A percentile compares a stretch with the other conserved stretches of the same genome.
Conservation (phyloP, 495 filamentous ascomycete genomes). For the Jackrogersella minutella region DNA sequence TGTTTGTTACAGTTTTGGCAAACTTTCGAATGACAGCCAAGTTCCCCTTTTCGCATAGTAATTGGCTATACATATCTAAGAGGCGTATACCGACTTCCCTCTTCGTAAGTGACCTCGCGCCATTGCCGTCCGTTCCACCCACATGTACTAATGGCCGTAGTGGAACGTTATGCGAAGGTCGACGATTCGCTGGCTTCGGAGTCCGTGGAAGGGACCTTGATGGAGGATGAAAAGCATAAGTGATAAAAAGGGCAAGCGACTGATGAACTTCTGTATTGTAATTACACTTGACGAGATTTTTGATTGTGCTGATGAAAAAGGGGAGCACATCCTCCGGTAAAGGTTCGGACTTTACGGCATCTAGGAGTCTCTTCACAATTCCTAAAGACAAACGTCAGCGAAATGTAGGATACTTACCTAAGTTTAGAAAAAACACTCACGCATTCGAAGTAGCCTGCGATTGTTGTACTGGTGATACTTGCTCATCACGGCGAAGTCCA, state of each 20-base stretch:
- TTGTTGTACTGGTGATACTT: conserved; percentile 92
- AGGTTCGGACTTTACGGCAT: conserved; percentile 86
- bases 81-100: conserved; percentile 76
- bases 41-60: conserved; percentile 79
- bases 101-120: conserved; percentile 51
- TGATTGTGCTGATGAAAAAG: conserved; percentile 79
- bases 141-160: conserved; percentile 47
- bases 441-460: conserved; percentile 84
- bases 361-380: conserved; percentile 86
- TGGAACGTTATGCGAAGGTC: conserved; percentile 35
- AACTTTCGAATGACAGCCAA: conserved; percentile 80
- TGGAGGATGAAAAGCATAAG: conserved; percentile 83
- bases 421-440: conserved; percentile 64
- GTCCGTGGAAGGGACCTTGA: conserved; percentile 59
- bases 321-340: conserved; percentile 72
- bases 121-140: conserved; percentile 19
- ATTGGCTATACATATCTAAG: conserved; percentile 79
- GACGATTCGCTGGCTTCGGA: conserved; percentile 57
- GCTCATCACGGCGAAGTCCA: conserved; percentile 81
- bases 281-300: conserved; percentile 77
- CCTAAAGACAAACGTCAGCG: conserved; percentile 59
- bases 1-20: conserved; percentile 93
- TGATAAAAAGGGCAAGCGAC: conserved; percentile 90
- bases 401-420: conserved; percentile 9
- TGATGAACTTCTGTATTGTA: conserved; percentile 82